These are phyloP conservation scores for Barnettozyma siamensis DNA, from an alignment of 805 yeast species.

Conservation along the genomic window DNA sequence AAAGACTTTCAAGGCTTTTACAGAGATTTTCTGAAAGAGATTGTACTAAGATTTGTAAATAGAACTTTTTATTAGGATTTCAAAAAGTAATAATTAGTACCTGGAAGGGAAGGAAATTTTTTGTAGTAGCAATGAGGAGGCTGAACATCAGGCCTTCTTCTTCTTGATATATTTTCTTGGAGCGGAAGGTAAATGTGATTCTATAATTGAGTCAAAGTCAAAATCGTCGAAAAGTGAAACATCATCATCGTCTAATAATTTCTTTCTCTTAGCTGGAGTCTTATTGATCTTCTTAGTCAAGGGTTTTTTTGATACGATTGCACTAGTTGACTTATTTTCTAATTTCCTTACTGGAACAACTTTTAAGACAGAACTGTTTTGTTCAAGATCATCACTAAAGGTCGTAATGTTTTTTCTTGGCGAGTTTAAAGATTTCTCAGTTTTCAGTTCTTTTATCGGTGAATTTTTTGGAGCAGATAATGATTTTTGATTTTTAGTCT, in stretches of 20 bases:
- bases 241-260: constrained; percentile 26
- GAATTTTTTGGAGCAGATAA: no score
- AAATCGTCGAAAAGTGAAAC: constrained; percentile 18
- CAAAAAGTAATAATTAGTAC: no score
- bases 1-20: background rate
- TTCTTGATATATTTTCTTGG: constrained; percentile 20
- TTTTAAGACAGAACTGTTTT: constrained; percentile 2
- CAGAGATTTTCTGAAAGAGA: no score
- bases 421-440: background rate
- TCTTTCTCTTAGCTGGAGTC: constrained; percentile 21
- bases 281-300: background rate
- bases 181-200: constrained; percentile 8
- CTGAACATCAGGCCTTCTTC: constrained; percentile 19
- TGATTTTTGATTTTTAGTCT: background rate
- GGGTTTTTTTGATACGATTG: no score
- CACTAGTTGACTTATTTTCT: background rate
- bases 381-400: background rate
- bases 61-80: no score
- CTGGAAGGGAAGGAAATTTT: no score
- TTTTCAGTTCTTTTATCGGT: no score
- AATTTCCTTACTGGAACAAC: background rate
- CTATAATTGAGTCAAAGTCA: constrained; percentile 16
- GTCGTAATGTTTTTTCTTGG: background rate
- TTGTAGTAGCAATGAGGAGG: no score
- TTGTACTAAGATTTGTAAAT: background rate